These are phyloP conservation scores for Syzygium aqueum DNA, from an alignment of 345 rosid species.

Conservation along the genomic window DNA sequence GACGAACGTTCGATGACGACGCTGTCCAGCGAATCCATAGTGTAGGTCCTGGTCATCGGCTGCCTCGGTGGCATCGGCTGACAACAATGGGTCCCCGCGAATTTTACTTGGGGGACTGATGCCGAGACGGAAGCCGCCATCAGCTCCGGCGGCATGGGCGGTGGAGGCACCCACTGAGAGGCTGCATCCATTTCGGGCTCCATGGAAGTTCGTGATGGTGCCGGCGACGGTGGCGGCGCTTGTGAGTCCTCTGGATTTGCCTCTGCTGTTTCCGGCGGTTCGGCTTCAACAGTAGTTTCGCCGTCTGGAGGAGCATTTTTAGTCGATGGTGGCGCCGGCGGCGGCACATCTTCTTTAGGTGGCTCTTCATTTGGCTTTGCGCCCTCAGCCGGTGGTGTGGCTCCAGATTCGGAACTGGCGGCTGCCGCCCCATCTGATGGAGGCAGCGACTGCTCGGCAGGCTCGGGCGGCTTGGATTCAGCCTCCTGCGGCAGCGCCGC, in stretches of 20 bases:
- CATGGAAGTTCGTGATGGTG: not conserved
- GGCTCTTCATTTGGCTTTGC: not conserved
- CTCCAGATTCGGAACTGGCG: not conserved
- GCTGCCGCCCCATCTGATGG: not conserved
- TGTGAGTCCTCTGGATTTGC: not conserved
- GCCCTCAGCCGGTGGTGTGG: not conserved
- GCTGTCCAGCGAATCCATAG: conserved; percentile 49
- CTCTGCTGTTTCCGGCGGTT: conserved; percentile 13
- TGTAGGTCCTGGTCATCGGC: conserved; percentile 26
- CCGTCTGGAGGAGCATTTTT: not conserved
- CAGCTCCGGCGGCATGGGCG: conserved; percentile 28
- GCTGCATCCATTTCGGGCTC: conserved; percentile 1
- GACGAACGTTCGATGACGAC: conserved; percentile 55
- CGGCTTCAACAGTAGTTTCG: not conserved
- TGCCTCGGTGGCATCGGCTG: conserved; percentile 37
- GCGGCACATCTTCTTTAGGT: conserved; percentile 1
- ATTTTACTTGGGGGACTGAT: conserved; percentile 38
- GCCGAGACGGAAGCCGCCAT: conserved; percentile 33
- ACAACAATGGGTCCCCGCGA: conserved; percentile 14
- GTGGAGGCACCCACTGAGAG: conserved; percentile 18
- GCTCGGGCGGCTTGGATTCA: not conserved
- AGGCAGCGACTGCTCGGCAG: not conserved
- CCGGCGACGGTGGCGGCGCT: conserved; percentile 8
- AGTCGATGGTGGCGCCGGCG: not conserved
- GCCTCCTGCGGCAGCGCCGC: not conserved